These are phyloP conservation scores for Colletotrichum phormii DNA, from an alignment of 2,329 filamentous ascomycete genomes.

Conservation along the genomic window DNA sequence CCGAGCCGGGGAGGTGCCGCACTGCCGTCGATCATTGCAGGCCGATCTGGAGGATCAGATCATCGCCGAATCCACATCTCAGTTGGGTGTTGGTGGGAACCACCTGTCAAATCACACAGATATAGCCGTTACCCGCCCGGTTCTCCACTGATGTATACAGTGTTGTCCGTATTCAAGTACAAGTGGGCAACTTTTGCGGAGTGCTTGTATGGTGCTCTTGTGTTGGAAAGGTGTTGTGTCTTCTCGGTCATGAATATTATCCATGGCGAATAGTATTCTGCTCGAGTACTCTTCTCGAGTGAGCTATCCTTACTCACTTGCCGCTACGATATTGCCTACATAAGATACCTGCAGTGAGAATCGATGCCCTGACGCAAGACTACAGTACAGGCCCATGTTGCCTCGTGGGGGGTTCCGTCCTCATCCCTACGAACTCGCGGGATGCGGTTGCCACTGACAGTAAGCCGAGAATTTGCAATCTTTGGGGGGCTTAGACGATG, in stretches of 20 bases:
- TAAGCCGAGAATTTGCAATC: not conserved
- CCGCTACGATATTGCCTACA: too few relatives aligned
- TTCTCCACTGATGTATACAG: not conserved
- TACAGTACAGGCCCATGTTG: too few relatives aligned
- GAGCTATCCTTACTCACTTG: too few relatives aligned
- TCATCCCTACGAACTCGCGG: not conserved
- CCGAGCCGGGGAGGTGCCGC: not conserved
- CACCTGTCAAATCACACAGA: not conserved
- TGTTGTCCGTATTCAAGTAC: too few relatives aligned
- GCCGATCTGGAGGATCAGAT: slow-evolving; percentile 22
- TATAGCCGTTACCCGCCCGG: not conserved
- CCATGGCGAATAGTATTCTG: too few relatives aligned
- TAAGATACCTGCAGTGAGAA: too few relatives aligned
- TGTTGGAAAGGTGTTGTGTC: too few relatives aligned
- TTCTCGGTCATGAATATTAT: too few relatives aligned
- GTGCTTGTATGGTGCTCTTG: too few relatives aligned
- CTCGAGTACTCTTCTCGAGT: too few relatives aligned
- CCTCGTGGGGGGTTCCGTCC: not conserved
- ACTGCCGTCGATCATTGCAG: slow-evolving; percentile 29
- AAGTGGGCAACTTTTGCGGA: too few relatives aligned
- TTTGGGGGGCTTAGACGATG: not conserved
- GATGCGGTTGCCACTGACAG: not conserved
- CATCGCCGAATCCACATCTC: not conserved
- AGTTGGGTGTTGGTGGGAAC: not conserved
- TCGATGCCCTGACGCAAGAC: too few relatives aligned